Conservation (phyloP, 345 rosid genomes). For the Eucalyptus polyanthemos region DNA sequence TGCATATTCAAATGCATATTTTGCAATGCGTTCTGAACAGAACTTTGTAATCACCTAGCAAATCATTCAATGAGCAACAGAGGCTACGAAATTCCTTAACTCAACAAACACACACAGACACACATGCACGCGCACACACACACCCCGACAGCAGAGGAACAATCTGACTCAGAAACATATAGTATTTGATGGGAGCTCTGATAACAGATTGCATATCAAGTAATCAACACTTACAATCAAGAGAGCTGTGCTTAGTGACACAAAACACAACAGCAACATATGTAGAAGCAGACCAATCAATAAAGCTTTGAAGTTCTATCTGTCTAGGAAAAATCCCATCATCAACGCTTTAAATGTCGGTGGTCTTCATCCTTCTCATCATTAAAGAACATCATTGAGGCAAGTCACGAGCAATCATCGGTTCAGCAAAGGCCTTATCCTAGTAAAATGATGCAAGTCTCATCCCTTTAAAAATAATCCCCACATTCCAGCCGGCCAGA, state of each 20-base stretch:
- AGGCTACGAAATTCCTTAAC: background rate
- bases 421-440: background rate
- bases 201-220: background rate
- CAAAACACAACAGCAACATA: background rate
- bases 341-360: background rate
- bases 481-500: background rate
- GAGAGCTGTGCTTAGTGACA: background rate
- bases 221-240: background rate
- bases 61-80: background rate
- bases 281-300: background rate
- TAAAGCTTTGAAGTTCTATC: background rate
- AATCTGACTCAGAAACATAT: background rate
- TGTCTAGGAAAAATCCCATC: background rate
- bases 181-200: background rate
- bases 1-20: conserved; percentile 96
- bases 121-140: background rate
- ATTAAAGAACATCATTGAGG: background rate
- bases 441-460: background rate
- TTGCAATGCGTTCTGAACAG: conserved; percentile 89
- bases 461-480: background rate
- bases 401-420: background rate
- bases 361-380: background rate
- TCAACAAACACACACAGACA: background rate
- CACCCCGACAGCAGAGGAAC: background rate
- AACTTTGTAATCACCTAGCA: conserved; percentile 94